phyloP scores from a whole-genome alignment of 768 basidiomycete species.

The Tricholoma matsutake region DNA sequence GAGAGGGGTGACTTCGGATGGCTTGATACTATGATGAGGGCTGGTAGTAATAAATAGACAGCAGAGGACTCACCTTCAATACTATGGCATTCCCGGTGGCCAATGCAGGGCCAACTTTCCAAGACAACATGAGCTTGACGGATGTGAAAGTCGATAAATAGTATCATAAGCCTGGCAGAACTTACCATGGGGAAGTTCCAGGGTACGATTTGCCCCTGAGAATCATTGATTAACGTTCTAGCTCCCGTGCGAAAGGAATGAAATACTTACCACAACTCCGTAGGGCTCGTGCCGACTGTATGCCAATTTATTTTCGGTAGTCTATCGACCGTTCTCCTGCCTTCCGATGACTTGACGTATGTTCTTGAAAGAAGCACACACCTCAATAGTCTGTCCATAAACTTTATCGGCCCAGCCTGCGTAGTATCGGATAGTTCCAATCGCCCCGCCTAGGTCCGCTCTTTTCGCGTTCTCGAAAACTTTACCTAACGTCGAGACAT shows the following conservation, averaged over 20 bases:
- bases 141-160: neutral
- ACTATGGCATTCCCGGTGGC: constrained; percentile 57
- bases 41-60: neutral
- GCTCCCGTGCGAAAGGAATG: neutral
- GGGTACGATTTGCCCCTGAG: constrained; percentile 51
- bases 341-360: neutral
- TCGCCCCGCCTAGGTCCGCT: constrained; percentile 40
- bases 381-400: constrained; percentile 56
- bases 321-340: constrained; percentile 32
- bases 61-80: constrained; percentile 36
- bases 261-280: no score
- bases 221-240: neutral
- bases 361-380: neutral
- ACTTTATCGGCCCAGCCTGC: constrained; percentile 81
- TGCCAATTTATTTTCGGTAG: constrained; percentile 50
- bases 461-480: constrained; percentile 41
- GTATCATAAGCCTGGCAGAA: neutral
- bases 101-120: constrained; percentile 28
- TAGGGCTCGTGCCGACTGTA: constrained; percentile 34
- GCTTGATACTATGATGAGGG: constrained; percentile 27
- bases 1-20: constrained; percentile 64
- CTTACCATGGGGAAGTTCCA: constrained; percentile 45
- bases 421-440: constrained; percentile 59
- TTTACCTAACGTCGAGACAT: neutral
- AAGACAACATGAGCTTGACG: neutral